phyloP scores from a whole-genome alignment of 371 early-diverging fungal genomes.

The Lichtheimia corymbifera region DNA sequence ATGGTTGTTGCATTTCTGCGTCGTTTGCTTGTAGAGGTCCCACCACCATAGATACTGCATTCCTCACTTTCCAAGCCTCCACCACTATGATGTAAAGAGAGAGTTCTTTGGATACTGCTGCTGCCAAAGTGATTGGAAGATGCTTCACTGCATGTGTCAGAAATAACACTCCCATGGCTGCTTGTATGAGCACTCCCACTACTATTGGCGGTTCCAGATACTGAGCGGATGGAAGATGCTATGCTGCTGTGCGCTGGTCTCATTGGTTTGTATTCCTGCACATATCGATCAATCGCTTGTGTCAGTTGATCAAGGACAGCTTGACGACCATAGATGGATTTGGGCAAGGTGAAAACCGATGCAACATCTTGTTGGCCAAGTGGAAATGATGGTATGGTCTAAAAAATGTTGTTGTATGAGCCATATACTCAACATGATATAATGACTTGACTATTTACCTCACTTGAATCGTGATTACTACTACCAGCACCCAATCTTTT shows the following conservation, averaged over 20 bases:
- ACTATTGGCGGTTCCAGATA: neutral
- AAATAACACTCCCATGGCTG: conserved; percentile 1
- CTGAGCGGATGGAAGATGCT: conserved; percentile 11
- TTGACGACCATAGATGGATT: conserved; percentile 39
- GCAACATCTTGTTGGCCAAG: conserved; percentile 45
- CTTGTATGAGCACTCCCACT: neutral
- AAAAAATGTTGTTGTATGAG: neutral
- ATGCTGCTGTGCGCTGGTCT: conserved; percentile 10
- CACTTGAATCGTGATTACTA: too few relatives aligned
- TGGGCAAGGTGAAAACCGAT: conserved; percentile 43
- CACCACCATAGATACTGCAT: too few relatives aligned
- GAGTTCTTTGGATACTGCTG: too few relatives aligned
- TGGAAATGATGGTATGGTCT: conserved; percentile 30
- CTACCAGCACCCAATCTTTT: neutral
- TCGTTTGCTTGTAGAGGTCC: too few relatives aligned
- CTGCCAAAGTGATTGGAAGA: too few relatives aligned
- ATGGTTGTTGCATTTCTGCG: conserved; percentile 22
- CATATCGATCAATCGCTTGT: conserved; percentile 35
- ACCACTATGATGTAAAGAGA: too few relatives aligned
- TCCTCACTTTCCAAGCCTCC: too few relatives aligned
- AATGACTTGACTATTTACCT: too few relatives aligned
- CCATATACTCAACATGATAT: conserved; percentile 16
- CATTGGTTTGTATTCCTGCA: conserved; percentile 25
- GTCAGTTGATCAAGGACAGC: conserved; percentile 32
- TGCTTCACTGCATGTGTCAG: too few relatives aligned